Base-by-base conservation (phyloP, 2,329 filamentous ascomycete genomes). In the Ophiostoma ulmi region DNA sequence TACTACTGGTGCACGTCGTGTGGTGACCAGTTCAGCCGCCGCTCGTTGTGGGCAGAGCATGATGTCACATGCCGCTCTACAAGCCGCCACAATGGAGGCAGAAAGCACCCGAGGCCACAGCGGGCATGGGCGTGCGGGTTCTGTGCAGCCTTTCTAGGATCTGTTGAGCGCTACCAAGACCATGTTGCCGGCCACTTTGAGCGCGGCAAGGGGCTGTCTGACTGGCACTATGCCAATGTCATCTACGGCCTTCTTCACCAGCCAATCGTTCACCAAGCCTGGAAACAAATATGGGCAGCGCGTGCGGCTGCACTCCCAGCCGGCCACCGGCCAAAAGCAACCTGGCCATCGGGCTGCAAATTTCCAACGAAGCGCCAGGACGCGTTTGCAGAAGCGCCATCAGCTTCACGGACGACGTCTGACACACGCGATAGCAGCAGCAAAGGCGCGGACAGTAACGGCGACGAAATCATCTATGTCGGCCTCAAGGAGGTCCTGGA, bases 81-180 rank as follows among this genome's bases (percentile, higher is more conserved):
- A 64, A 22, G 26, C 11, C 36, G 55, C 7, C 68, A 58, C 10
- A 31, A 36, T 5, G 35, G 36, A 1, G 36, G 20, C 35, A 65
- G 20, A 7, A 65, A 17, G 87, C 39, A 87, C 87, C 4, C 73
- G 69, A 83, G 87, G 72, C 84, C 84, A 72, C 88, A 89, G 80
- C 84, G 87, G 74, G 88, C 88, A 55, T 91, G 88, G 85, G 88
- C 87, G 1, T 91, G 88, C 74, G 88, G 88, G 36, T 90, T 90
- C 78, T 91, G 88, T 75, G 88, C 86, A 4, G 85, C 84, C 20
- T 82, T 90, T 61, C 83, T 89, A 71, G 84, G 86, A 20, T 86
- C 87, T 14, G 86, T 87, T 74, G 88, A 90, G 76, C 87, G 88
- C 70, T 86, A 90, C 75, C 88, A 90, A 72, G 87, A 90, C 75